These are phyloP conservation scores for Asterophora lycoperdoides DNA, from an alignment of 768 basidiomycete species.

Conservation along the genomic window DNA sequence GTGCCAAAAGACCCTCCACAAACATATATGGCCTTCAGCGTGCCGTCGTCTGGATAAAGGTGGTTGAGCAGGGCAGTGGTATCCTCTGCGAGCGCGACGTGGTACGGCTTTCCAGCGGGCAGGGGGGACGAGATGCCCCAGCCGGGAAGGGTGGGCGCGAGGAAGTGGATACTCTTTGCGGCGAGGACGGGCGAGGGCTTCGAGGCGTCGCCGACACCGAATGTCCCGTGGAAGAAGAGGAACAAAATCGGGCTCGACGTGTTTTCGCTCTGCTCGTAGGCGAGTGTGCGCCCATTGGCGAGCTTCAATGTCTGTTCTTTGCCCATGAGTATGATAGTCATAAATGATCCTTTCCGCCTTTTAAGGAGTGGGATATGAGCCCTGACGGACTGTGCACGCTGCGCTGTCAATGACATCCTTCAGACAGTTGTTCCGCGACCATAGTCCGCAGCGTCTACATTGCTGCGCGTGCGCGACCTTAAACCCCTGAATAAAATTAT, in stretches of 20 bases:
- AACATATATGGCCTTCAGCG: slow-evolving; percentile 33
- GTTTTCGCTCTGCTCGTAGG: slow-evolving; percentile 33
- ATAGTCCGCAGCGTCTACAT: no score
- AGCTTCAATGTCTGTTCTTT: slow-evolving; percentile 1
- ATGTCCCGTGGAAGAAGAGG: slow-evolving; percentile 37
- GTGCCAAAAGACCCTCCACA: slow-evolving; percentile 43
- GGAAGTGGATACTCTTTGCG: slow-evolving; percentile 21
- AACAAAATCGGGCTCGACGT: slow-evolving; percentile 31
- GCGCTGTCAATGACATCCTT: no score
- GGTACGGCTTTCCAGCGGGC: slow-evolving; percentile 24
- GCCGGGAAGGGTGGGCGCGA: slow-evolving; percentile 41
- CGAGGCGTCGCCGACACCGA: slow-evolving; percentile 30
- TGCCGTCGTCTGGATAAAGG: slow-evolving; percentile 31
- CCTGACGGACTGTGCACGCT: no score
- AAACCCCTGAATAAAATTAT: no score
- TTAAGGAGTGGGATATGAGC: no score
- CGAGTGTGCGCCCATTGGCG: slow-evolving; percentile 27
- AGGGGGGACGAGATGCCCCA: slow-evolving; percentile 41
- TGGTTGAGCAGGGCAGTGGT: slow-evolving; percentile 35
- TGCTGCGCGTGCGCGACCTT: no score
- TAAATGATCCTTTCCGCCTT: not conserved
- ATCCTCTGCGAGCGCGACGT: slow-evolving; percentile 31
- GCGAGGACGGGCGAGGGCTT: slow-evolving; percentile 7
- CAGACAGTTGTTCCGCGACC: no score
- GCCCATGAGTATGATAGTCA: not conserved